A percentile compares a stretch with the other conserved stretches of the same genome.
These are phyloP conservation scores for Pythium utonaiense DNA, from an alignment of 352 stramenopile genomes.

Conservation along the genomic window DNA sequence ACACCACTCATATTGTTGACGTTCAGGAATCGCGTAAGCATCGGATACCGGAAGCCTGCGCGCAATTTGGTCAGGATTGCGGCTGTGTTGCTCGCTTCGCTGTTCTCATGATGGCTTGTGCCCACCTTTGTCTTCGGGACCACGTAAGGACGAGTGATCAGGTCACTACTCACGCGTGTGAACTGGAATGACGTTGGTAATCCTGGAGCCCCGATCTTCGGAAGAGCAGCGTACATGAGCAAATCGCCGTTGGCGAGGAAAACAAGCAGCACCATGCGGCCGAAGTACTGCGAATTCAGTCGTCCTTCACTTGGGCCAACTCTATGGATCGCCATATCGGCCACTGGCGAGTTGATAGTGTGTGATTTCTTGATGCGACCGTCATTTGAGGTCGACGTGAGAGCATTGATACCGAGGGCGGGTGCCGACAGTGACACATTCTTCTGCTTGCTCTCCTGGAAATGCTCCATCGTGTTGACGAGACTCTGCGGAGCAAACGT, in stretches of 20 bases:
- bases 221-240: conserved; percentile 69
- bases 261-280: conserved; percentile 78
- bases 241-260: conserved; percentile 84
- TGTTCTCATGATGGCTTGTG: conserved; percentile 42
- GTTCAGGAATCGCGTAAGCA: conserved; percentile 79
- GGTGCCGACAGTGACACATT: conserved; percentile 53
- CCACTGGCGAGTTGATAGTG: conserved; percentile 76
- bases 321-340: conserved; percentile 79
- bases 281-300: conserved; percentile 68
- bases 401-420: conserved; percentile 65
- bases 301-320: conserved; percentile 72
- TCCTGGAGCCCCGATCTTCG: conserved; percentile 36
- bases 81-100: conserved; percentile 53
- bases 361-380: conserved; percentile 78
- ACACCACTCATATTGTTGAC: conserved; percentile 83
- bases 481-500: conserved; percentile 77
- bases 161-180: conserved; percentile 54
- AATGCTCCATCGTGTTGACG: conserved; percentile 72
- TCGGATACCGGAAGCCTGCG: conserved; percentile 80
- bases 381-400: conserved; percentile 65
- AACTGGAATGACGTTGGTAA: conserved; percentile 54
- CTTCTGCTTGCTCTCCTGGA: conserved; percentile 51
- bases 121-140: conserved; percentile 48
- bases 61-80: conserved; percentile 71
- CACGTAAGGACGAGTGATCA: conserved; percentile 76